These are phyloP conservation scores for Coffea humblotiana DNA, from an alignment of 305 asterid species.

Conservation along the genomic window DNA sequence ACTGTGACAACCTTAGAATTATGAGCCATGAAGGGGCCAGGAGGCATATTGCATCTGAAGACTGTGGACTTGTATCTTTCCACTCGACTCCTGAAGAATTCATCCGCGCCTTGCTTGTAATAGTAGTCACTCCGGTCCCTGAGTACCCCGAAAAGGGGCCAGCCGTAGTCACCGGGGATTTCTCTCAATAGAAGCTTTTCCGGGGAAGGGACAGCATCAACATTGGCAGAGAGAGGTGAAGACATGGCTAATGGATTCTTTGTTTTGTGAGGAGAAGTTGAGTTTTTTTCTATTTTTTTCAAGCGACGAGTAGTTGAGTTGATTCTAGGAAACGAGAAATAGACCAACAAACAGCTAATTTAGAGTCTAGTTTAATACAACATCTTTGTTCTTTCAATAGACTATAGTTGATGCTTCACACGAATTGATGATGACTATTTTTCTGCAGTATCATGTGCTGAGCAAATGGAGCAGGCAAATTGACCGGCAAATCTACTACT, in stretches of 20 bases:
- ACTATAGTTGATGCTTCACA: background rate
- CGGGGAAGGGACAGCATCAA: background rate
- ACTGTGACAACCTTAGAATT: conserved; percentile 33
- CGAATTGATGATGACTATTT: background rate
- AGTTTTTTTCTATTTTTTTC: too few species aligned
- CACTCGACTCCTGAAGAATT: conserved; percentile 36
- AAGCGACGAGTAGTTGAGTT: background rate
- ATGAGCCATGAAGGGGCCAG: conserved; percentile 43
- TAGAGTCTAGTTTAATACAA: too few species aligned
- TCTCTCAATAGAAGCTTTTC: conserved; percentile 37
- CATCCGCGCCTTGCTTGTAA: conserved; percentile 39
- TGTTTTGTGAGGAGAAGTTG: background rate
- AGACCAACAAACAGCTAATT: background rate
- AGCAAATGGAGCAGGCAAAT: background rate
- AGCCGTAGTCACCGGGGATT: conserved; percentile 57
- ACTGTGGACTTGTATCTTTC: conserved; percentile 50
- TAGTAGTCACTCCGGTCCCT: conserved; percentile 45
- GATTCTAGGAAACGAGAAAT: background rate
- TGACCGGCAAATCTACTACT: too few species aligned
- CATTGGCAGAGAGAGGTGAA: background rate
- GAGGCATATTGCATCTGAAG: conserved; percentile 41
- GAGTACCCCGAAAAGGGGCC: conserved; percentile 48
- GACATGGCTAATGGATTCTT: background rate
- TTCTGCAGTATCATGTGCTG: background rate
- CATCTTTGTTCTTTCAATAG: background rate